Conservation (phyloP, 371 early-diverging fungal genomes). For the Mucor sp. region DNA sequence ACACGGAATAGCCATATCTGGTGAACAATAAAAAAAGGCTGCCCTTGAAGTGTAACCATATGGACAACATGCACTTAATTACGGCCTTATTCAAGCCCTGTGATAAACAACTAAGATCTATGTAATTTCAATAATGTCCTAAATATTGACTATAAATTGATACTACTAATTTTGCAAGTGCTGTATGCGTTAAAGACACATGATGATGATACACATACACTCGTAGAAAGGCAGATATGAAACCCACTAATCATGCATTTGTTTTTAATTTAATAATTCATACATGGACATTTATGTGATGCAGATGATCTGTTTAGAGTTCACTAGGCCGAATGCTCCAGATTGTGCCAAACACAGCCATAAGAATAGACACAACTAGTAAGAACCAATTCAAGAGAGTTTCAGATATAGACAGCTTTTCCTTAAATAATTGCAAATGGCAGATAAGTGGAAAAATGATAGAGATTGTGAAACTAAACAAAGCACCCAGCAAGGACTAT, state of each 20-base stretch:
- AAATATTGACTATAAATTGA: not conserved
- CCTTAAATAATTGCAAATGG: slow-evolving; percentile 44
- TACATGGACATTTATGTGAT: not conserved
- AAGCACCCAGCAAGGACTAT: slow-evolving; percentile 57
- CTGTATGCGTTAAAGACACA: no score
- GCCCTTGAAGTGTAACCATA: no score
- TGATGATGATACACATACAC: not conserved
- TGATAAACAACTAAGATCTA: no score
- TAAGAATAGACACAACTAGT: slow-evolving; percentile 19
- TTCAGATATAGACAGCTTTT: slow-evolving; percentile 19
- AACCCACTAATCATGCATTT: not conserved
- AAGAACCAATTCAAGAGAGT: slow-evolving; percentile 23
- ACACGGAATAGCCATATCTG: no score
- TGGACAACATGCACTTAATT: no score
- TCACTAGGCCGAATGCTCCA: slow-evolving; percentile 29
- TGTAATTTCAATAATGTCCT: no score
- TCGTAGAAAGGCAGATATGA: not conserved
- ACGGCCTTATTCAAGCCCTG: no score
- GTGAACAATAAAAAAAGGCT: no score
- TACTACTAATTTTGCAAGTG: no score
- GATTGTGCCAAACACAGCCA: slow-evolving; percentile 37
- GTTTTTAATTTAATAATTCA: not conserved
- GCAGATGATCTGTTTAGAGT: slow-evolving; percentile 2
- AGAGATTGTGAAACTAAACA: slow-evolving; percentile 60
- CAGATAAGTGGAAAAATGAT: slow-evolving; percentile 61